These are phyloP conservation scores for Fusarium sp. DNA, from an alignment of 2,329 filamentous ascomycete genomes.

Conservation along the genomic window DNA sequence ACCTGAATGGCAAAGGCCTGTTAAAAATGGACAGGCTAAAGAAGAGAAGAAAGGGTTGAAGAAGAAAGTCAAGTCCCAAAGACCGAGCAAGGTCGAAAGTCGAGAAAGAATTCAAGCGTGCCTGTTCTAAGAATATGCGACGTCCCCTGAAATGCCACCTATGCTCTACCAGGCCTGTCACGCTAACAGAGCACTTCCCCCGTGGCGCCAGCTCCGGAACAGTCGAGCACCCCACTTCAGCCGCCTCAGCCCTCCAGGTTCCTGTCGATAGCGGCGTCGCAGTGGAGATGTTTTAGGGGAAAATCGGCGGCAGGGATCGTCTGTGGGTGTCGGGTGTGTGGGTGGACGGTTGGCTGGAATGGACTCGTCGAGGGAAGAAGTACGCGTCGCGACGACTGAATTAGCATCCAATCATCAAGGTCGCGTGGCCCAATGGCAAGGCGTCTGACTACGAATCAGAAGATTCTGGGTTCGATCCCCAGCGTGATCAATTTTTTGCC, in stretches of 20 bases:
- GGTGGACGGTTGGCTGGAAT: not conserved
- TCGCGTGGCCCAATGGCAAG: conserved; percentile 49
- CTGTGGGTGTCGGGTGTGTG: not conserved
- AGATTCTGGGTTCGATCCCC: conserved; percentile 50
- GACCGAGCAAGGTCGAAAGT: conserved; percentile 22
- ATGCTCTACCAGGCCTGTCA: conserved; percentile 41
- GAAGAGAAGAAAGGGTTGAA: conserved; percentile 37
- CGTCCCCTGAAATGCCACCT: conserved; percentile 50
- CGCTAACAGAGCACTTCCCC: conserved; percentile 15
- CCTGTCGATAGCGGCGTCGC: conserved; percentile 34
- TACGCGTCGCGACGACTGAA: not conserved
- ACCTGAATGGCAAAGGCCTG: conserved; percentile 38
- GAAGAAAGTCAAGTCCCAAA: conserved; percentile 39
- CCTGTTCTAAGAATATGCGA: conserved; percentile 42
- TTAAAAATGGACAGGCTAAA: conserved; percentile 32
- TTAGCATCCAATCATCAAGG: not conserved
- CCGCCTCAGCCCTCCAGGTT: conserved; percentile 34
- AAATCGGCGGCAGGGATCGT: conserved; percentile 36
- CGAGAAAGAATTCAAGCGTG: conserved; percentile 35
- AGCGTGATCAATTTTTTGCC: conserved; percentile 34
- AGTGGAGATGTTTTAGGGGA: conserved; percentile 39
- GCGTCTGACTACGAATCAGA: conserved; percentile 52
- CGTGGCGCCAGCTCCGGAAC: conserved; percentile 15
- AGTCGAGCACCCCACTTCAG: conserved; percentile 43
- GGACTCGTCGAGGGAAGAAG: not conserved